Evolutionary conservation across 345 rosid genomes (phyloP), one percentile per base, ranked within the genome.

Genomic region (Tarenaya hassleriana): DNA sequence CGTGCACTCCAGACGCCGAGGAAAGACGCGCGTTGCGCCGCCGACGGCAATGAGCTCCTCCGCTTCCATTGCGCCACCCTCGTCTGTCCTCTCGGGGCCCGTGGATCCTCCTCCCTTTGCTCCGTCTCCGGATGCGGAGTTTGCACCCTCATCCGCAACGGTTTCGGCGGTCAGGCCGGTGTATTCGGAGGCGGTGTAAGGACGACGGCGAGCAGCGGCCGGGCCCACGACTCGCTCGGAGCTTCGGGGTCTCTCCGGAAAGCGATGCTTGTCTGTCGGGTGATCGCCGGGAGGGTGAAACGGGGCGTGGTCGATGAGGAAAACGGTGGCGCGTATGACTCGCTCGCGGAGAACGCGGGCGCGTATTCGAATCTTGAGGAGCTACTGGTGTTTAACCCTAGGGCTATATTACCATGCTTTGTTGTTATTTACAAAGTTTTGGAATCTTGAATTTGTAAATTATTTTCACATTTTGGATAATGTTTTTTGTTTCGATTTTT

Each of bases 201-300:
- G 46, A 84, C 94, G 18, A 84, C 76, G 37, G 88, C 94, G 7
- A 81, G 88, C 37, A 84, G 94, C 61, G 86, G 94, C 3, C 71
- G 83, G 74, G 88, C 88, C 29, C 94, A 84, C 47, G 88, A 84
- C 37, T 77, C 75, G 0, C 45, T 78, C n/a, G n/a, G n/a, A n/a
- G n/a, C n/a, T n/a, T n/a, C n/a, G n/a, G n/a, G n/a, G n/a, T n/a
- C n/a, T n/a, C n/a, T n/a, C n/a, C n/a, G n/a, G 47, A 69, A 82
- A 70, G 94, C 86, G 8, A 85, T 85, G 94, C 72, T 85, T 60
- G 94, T 81, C 4, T 85, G 94, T 32, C 72, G 94, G 60, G 89
- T 85, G 18, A 79, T 85, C 35, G 86, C 89, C 0, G 86, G 94
- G 51, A 75, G 82, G 56, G 94, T 85, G 56, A 77, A 75, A 78